Conservation (phyloP, 2,329 filamentous ascomycete genomes). For the Ophiocordyceps unilateralis region DNA sequence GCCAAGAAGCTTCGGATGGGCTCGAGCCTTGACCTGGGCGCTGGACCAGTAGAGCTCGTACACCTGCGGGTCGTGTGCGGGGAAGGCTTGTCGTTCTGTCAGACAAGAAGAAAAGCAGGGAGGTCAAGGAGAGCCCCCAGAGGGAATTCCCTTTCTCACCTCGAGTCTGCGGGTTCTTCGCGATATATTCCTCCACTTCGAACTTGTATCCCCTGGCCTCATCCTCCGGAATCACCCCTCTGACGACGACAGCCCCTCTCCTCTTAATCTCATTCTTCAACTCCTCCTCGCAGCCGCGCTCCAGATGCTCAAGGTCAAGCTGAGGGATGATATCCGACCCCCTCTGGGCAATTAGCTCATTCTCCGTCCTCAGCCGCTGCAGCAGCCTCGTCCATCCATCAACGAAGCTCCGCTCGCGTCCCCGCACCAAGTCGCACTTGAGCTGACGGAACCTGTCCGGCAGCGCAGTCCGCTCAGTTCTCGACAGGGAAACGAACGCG, state of each 20-base stretch:
- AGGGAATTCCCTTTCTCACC: conserved; percentile 14
- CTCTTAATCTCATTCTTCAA: conserved; percentile 35
- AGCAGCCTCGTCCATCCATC: conserved; percentile 32
- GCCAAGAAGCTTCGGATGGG: conserved; percentile 44
- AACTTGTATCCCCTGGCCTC: conserved; percentile 50
- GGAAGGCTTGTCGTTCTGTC: conserved; percentile 34
- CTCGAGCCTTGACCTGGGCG: conserved; percentile 49
- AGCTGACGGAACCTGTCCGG: conserved; percentile 37
- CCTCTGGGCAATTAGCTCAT: conserved; percentile 23
- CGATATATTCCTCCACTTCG: conserved; percentile 47
- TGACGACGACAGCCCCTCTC: conserved; percentile 45
- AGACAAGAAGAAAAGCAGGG: background rate
- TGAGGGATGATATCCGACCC: conserved; percentile 34
- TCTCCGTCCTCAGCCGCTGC: conserved; percentile 25
- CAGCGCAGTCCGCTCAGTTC: conserved; percentile 24
- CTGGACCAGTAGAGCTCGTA: conserved; percentile 63
- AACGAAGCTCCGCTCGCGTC: conserved; percentile 28
- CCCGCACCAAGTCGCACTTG: conserved; percentile 33
- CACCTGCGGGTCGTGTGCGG: conserved; percentile 47
- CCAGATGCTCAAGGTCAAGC: conserved; percentile 28
- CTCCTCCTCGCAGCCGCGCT: conserved; percentile 15
- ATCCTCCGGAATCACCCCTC: conserved; percentile 43
- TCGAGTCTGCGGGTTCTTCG: conserved; percentile 41
- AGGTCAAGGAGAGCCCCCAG: background rate
- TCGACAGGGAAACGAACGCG: conserved; percentile 41